Evolutionary conservation across 78 protist species (phyloP).

Genomic region (Planoprotostelium fungivorum): DNA sequence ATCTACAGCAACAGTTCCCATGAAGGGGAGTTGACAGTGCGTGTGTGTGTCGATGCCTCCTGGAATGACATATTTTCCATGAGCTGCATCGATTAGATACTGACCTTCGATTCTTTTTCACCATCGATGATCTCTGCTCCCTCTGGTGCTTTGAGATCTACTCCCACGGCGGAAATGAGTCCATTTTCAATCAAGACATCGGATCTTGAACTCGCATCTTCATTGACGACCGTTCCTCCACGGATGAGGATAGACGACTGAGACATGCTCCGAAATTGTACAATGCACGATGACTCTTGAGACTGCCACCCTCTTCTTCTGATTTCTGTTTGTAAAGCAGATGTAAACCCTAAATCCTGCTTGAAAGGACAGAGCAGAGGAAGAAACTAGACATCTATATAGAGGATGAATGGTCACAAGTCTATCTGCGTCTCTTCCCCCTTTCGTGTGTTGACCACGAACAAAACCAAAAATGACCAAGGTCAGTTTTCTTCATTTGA

Average conservation of each 20-base stretch:
- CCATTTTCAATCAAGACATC: conserved; percentile 72
- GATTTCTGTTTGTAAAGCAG: no score
- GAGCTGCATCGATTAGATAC: conserved; percentile 15
- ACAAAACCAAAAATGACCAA: no score
- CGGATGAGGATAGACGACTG: conserved; percentile 50
- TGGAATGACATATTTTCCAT: conserved; percentile 44
- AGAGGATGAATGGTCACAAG: no score
- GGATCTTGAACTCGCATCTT: conserved; percentile 43
- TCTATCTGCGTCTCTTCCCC: no score
- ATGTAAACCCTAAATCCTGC: no score
- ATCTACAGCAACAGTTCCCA: conserved; percentile 86
- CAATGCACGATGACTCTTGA: no score
- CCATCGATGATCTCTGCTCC: neutral
- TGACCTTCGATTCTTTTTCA: neutral
- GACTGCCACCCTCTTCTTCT: no score
- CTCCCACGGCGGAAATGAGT: conserved; percentile 39
- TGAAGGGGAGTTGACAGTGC: conserved; percentile 84
- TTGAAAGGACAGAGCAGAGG: no score
- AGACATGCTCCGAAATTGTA: no score
- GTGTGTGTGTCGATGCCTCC: conserved; percentile 92
- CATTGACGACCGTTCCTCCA: conserved; percentile 79
- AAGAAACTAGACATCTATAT: no score
- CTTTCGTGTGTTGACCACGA: no score
- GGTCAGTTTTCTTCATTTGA: no score
- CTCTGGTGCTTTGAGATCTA: neutral